These are phyloP conservation scores for Melanopsichium pennsylvanicum DNA, from an alignment of 1,284 basidiomycete genomes.

Conservation along the genomic window DNA sequence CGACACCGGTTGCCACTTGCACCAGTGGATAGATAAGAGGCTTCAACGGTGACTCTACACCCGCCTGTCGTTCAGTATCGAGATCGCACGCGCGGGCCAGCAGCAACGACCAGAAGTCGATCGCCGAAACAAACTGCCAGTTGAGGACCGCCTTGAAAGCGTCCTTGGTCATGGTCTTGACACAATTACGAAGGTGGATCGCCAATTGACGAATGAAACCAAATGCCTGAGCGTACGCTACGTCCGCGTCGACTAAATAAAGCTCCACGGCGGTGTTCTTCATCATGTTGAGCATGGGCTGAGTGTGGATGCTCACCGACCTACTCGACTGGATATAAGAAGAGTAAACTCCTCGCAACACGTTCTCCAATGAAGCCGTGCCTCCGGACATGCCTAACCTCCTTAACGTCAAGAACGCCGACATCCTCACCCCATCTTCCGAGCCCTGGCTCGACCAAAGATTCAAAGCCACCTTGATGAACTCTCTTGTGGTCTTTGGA, in stretches of 20 bases:
- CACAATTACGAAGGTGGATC: constrained; percentile 87
- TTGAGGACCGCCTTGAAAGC: constrained; percentile 70
- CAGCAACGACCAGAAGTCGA: constrained; percentile 96
- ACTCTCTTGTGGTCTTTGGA: constrained; percentile 55
- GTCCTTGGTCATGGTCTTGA: constrained; percentile 77
- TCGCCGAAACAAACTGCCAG: constrained; percentile 95
- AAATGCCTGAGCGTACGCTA: constrained; percentile 91
- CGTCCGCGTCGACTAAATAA: constrained; percentile 75
- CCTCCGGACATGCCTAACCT: constrained; percentile 82
- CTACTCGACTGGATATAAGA: constrained; percentile 82
- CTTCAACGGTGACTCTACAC: constrained; percentile 77
- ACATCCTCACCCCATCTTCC: constrained; percentile 82
- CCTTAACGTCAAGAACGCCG: constrained; percentile 85
- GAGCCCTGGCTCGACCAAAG: constrained; percentile 74
- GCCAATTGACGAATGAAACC: constrained; percentile 95
- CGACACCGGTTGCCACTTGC: constrained; percentile 89
- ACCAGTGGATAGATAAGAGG: constrained; percentile 93
- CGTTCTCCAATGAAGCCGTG: constrained; percentile 81
- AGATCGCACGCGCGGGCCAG: constrained; percentile 55
- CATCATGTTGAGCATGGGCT: constrained; percentile 95
- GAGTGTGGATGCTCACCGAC: constrained; percentile 81
- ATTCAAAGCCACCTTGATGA: constrained; percentile 59
- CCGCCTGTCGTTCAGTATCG: constrained; percentile 41
- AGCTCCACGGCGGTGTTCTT: constrained; percentile 96
- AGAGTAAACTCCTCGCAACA: constrained; percentile 88